Base-by-base conservation (phyloP, 2,329 filamentous ascomycete species). In the Dothidotthia symphoricarpi region DNA sequence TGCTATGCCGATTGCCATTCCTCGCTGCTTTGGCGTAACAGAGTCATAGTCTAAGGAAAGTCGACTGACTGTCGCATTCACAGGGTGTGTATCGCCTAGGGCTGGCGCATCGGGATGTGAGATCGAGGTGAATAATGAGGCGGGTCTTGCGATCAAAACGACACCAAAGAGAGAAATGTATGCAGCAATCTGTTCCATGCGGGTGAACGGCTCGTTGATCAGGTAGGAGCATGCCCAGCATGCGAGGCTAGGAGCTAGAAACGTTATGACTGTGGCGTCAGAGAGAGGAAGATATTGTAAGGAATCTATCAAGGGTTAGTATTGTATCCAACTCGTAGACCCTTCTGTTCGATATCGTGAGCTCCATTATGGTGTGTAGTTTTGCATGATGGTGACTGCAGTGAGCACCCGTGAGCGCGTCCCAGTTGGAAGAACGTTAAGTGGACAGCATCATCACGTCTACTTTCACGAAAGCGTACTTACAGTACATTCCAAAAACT, bases 181-280 rank as follows among this genome's bases (percentile, higher is more conserved):
- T 0, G 81, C 86, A 0, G 85, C 88, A 3, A 91, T 72, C 61
- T 88, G 85, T 62, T 95, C 88, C 27, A 78, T 78, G 16, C 80
- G 75, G 2, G 86, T 88, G 60, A 91, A 95, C 0, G 85, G 84
- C 53, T 95, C 88, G 34, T 81, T 78, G 39, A 83, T 76, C 25
- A 90, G 68, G 38, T 89, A 72, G 24, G 85, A 88, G 62, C 88
- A 95, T 13, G 85, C 77, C 69, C 90, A 88, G 40, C 86, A 88
- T 14, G 87, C 80, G 5, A 94, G 74, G 11, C 83, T 84, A 0
- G 90, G 90, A 0, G 85, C 80, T 5, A 95, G 75, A 61, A 95
- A 96, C 7, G 88, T 93, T 36, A 96, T 84, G 24, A 95, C 89
- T 0, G 87, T 93, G 2, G 89, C 88, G 62, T 95, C 89, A 12